Percentiles rank a stretch among this genome's conserved stretches.
phyloP scores from a whole-genome alignment of 805 yeast species.

The Barnettozyma wickerhamii region DNA sequence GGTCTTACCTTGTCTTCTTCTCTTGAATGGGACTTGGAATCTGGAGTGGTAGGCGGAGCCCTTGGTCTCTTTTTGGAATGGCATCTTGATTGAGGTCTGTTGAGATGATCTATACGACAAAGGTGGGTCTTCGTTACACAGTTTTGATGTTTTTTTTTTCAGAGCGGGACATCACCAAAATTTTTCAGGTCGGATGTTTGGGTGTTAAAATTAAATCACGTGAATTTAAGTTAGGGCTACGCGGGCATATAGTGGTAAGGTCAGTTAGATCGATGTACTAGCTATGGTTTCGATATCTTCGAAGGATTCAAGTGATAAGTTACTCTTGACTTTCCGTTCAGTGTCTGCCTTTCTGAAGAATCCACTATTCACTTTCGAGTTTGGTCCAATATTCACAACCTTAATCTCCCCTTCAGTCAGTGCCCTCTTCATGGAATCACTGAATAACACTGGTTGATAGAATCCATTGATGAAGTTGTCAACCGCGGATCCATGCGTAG shows the following conservation, averaged over 20 bases:
- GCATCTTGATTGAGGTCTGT: constrained; percentile 46
- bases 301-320: not conserved
- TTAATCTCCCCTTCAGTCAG: constrained; percentile 4
- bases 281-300: not conserved
- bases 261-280: not conserved
- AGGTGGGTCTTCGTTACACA: too few relatives aligned
- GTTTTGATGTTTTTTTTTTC: constrained; percentile 1
- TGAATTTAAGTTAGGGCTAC: constrained; percentile 3
- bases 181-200: constrained; percentile 9
- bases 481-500: constrained; percentile 24
- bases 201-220: constrained; percentile 7
- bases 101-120: not conserved
- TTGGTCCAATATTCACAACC: constrained; percentile 24
- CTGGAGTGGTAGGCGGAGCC: constrained; percentile 96
- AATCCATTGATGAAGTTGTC: constrained; percentile 35
- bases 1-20: constrained; percentile 99
- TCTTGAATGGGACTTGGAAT: constrained; percentile 99
- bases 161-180: not conserved
- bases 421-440: constrained; percentile 28
- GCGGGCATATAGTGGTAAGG: not conserved
- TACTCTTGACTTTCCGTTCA: constrained; percentile 5
- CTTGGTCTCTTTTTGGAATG: constrained; percentile 69
- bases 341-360: constrained; percentile 15
- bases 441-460: constrained; percentile 42
- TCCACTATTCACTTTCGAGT: constrained; percentile 17